These are phyloP conservation scores for Entomophthora muscae DNA, from an alignment of 371 early-diverging fungal species.

Conservation along the genomic window DNA sequence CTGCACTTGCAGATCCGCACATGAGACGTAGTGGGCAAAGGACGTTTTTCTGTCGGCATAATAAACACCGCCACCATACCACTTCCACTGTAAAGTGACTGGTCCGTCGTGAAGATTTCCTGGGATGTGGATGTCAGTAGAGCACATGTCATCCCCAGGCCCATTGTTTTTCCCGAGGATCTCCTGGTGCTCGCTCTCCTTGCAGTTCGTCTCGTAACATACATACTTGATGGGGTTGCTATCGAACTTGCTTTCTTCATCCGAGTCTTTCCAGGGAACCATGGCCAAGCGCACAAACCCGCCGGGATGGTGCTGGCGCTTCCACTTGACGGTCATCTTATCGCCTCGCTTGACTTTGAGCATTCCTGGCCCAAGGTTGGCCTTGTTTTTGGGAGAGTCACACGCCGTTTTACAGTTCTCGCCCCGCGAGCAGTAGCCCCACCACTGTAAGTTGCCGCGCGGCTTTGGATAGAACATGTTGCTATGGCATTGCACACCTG, in stretches of 20 bases:
- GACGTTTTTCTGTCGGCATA: constrained; percentile 26
- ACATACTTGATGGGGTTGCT: constrained; percentile 23
- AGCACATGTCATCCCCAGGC: constrained; percentile 20
- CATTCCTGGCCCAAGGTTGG: background rate
- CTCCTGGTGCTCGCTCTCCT: constrained; percentile 11
- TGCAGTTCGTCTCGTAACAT: constrained; percentile 34
- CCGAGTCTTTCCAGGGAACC: constrained; percentile 28
- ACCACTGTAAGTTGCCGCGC: constrained; percentile 3
- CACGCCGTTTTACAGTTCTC: background rate
- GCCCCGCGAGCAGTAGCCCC: constrained; percentile 7
- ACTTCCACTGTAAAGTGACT: constrained; percentile 35
- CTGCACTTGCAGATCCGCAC: constrained; percentile 24
- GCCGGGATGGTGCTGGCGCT: constrained; percentile 35
- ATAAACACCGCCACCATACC: constrained; percentile 38
- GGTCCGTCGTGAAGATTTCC: constrained; percentile 25
- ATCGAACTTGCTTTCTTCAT: constrained; percentile 28
- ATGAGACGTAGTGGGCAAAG: constrained; percentile 31
- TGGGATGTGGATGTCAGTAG: constrained; percentile 26
- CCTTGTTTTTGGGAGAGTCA: background rate
- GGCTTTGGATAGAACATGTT: constrained; percentile 1
- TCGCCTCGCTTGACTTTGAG: constrained; percentile 17
- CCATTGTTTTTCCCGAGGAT: constrained; percentile 18
- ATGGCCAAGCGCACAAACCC: constrained; percentile 37
- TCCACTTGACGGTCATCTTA: constrained; percentile 25
- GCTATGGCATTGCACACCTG: no score